Conservation (phyloP, 345 rosid genomes). For the Conringia planisiliqua region DNA sequence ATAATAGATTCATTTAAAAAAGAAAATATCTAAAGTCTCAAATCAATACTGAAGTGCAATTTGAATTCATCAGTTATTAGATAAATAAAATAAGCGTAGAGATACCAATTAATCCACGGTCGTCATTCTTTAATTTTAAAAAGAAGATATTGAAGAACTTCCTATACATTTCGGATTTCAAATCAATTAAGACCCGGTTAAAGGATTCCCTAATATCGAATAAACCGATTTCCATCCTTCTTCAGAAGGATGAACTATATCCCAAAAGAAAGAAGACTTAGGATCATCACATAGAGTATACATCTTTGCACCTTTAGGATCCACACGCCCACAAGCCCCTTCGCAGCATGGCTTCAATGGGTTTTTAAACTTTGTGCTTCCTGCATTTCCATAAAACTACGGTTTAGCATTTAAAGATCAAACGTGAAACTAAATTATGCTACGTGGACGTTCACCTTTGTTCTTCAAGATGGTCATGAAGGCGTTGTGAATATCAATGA, state of each 20-base stretch:
- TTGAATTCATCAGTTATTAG: too few relatives aligned
- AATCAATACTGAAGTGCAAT: too few relatives aligned
- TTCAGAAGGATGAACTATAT: slow-evolving; percentile 37
- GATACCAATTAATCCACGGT: too few relatives aligned
- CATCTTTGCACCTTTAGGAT: slow-evolving; percentile 24
- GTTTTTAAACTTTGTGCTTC: slow-evolving; percentile 32
- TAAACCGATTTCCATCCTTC: slow-evolving; percentile 43
- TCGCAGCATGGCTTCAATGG: slow-evolving; percentile 52
- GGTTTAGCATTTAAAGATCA: background rate
- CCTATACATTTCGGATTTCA: too few relatives aligned
- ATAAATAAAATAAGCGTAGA: too few relatives aligned
- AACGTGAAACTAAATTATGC: background rate
- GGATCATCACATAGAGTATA: slow-evolving; percentile 39
- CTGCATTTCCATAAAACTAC: slow-evolving; percentile 11
- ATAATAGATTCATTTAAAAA: too few relatives aligned
- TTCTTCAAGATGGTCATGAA: too few relatives aligned
- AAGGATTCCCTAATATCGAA: slow-evolving; percentile 19
- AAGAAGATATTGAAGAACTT: too few relatives aligned
- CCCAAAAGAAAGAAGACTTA: slow-evolving; percentile 44
- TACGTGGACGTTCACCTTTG: background rate
- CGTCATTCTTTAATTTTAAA: too few relatives aligned
- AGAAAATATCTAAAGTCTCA: too few relatives aligned
- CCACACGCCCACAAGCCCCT: slow-evolving; percentile 42
- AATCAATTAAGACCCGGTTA: background rate
- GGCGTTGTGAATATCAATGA: too few relatives aligned